Conservation (phyloP, 495 filamentous ascomycete species). For the Stereocaulon alpinum region DNA sequence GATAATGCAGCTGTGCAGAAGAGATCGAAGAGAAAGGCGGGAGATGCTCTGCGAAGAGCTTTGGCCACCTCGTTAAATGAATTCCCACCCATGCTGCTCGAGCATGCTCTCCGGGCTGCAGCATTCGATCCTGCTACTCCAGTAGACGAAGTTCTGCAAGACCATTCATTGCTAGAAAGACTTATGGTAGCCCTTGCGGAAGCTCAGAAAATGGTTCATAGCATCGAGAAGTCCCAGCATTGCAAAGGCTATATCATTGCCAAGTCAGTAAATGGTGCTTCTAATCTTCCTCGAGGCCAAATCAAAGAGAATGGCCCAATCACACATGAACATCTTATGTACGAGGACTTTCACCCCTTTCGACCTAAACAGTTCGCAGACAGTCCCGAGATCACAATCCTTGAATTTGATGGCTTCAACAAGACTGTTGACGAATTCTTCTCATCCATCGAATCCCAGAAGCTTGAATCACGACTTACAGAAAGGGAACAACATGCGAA, state of each 20-base stretch:
- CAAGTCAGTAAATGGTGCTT: slow-evolving; percentile 36
- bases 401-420: slow-evolving; percentile 77
- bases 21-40: slow-evolving; percentile 71
- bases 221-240: slow-evolving; percentile 41
- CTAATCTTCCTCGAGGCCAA: slow-evolving; percentile 18
- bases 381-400: slow-evolving; percentile 48
- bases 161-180: slow-evolving; percentile 50
- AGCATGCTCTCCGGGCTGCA: slow-evolving; percentile 66
- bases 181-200: slow-evolving; percentile 56
- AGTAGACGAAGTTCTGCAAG: slow-evolving; percentile 56
- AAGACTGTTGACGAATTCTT: slow-evolving; percentile 93
- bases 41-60: slow-evolving; percentile 65
- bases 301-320: slow-evolving; percentile 26
- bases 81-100: slow-evolving; percentile 73
- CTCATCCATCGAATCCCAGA: slow-evolving; percentile 90
- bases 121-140: slow-evolving; percentile 55
- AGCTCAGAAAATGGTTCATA: slow-evolving; percentile 51
- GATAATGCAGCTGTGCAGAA: slow-evolving; percentile 43
- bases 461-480: slow-evolving; percentile 67
- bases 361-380: slow-evolving; percentile 71
- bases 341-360: slow-evolving; percentile 96
- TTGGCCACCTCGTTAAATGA: slow-evolving; percentile 76
- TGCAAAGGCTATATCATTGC: slow-evolving; percentile 83
- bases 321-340: slow-evolving; percentile 47
- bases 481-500: slow-evolving; percentile 75